phyloP scores from a whole-genome alignment of 495 filamentous ascomycete species.

The Wilcoxina mikolae region DNA sequence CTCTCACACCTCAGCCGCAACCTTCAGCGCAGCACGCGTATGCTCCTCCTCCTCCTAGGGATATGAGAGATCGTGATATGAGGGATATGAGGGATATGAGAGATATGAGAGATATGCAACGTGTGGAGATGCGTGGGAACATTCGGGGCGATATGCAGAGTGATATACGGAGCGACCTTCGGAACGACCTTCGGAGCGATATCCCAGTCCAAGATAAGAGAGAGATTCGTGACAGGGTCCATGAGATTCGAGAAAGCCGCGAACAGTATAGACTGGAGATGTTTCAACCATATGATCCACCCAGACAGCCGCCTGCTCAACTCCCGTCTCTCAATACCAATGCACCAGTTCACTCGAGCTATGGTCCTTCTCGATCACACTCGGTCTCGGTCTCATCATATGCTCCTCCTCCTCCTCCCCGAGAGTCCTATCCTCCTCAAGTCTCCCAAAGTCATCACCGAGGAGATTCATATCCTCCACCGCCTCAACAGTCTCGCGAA shows the following conservation, averaged over 20 bases:
- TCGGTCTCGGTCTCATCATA: too few relatives aligned
- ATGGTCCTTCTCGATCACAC: neutral
- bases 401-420: neutral
- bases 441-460: neutral
- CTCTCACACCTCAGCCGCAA: slow-evolving; percentile 12
- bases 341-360: neutral
- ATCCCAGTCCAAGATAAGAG: neutral
- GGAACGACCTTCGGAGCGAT: neutral
- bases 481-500: neutral
- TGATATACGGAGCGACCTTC: neutral
- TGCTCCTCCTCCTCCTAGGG: neutral
- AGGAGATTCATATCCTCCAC: neutral
- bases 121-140: neutral
- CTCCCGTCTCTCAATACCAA: neutral
- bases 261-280: neutral
- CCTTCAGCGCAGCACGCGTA: slow-evolving; percentile 9
- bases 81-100: neutral
- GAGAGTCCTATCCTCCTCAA: neutral
- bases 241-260: neutral
- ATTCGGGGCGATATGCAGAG: neutral
- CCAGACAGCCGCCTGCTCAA: neutral
- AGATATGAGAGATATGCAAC: neutral
- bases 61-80: neutral
- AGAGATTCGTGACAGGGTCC: neutral
- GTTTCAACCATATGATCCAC: neutral